These are phyloP conservation scores for Paratinospora sagittata DNA, from an alignment of 164 flowering plant species.

Conservation along the genomic window DNA sequence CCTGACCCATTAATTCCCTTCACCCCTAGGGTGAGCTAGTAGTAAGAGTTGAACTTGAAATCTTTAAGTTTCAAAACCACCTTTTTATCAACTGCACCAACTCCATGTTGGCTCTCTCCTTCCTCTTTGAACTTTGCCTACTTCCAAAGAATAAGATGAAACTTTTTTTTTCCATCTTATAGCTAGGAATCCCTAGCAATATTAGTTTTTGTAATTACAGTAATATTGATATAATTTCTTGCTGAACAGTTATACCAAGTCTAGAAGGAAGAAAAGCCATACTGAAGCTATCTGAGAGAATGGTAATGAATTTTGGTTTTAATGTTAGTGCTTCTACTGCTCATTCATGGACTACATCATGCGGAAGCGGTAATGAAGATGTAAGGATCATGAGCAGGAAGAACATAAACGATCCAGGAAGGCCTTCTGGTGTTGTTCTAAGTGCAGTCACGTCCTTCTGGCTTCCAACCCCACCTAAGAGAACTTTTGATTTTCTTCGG, in stretches of 20 bases:
- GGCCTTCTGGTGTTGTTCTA: slow-evolving; percentile 88
- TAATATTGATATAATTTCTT: background rate
- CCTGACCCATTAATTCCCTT: too few species aligned
- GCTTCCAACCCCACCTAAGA: slow-evolving; percentile 70
- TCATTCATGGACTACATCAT: slow-evolving; percentile 75
- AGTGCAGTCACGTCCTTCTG: slow-evolving; percentile 91
- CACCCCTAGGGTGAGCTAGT: too few species aligned
- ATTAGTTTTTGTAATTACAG: too few species aligned
- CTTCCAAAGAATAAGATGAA: too few species aligned
- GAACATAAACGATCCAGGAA: slow-evolving; percentile 82
- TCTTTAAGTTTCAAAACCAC: too few species aligned
- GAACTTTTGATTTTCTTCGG: slow-evolving; percentile 72
- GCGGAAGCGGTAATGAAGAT: slow-evolving; percentile 71
- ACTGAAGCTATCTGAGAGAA: slow-evolving; percentile 83
- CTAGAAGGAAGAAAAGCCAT: slow-evolving; percentile 80
- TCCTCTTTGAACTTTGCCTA: too few species aligned
- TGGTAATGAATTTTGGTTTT: slow-evolving; percentile 72
- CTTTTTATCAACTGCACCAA: too few species aligned
- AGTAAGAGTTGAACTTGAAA: too few species aligned
- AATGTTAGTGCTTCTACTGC: slow-evolving; percentile 88
- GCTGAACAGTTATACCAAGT: slow-evolving; percentile 49
- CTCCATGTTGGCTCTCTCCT: too few species aligned
- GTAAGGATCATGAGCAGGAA: slow-evolving; percentile 85
- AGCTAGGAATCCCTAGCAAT: too few species aligned
- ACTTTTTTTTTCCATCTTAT: too few species aligned